Percentiles rank a stretch among this genome's conserved stretches.
Evolutionary conservation across 2,329 filamentous ascomycete species (phyloP).

Genomic region (Aspergillus latus): DNA sequence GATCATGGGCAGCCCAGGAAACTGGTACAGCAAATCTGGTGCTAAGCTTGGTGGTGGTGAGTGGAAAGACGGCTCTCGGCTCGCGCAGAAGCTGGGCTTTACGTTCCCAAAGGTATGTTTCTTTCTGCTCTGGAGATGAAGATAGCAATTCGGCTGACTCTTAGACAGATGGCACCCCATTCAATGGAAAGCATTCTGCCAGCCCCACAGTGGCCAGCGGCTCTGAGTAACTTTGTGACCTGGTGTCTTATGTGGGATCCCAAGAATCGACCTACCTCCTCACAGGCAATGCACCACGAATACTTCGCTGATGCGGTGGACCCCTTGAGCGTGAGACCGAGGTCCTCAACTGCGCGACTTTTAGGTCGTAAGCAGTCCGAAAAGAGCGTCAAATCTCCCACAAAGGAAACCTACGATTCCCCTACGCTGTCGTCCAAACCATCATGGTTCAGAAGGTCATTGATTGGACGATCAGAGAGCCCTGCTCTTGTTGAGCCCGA

Average conservation of each 20-base stretch:
- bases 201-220: conserved; percentile 84
- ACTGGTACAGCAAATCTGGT: conserved; percentile 94
- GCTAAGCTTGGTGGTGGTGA: conserved; percentile 88
- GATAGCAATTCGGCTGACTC: conserved; percentile 10
- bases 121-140: neutral
- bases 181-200: conserved; percentile 92
- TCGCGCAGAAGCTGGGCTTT: conserved; percentile 95
- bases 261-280: conserved; percentile 83
- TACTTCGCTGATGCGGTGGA: conserved; percentile 93
- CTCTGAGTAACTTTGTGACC: conserved; percentile 88
- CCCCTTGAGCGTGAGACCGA: conserved; percentile 76
- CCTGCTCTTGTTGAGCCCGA: conserved; percentile 56
- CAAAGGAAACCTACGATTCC: conserved; percentile 62
- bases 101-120: conserved; percentile 77
- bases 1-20: conserved; percentile 97
- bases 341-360: conserved; percentile 80
- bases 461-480: conserved; percentile 76
- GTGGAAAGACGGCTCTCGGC: conserved; percentile 89
- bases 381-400: conserved; percentile 61
- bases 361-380: conserved; percentile 90
- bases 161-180: conserved; percentile 83
- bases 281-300: conserved; percentile 91
- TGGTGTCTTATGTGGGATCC: conserved; percentile 99
- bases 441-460: conserved; percentile 95
- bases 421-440: conserved; percentile 72